A percentile compares a stretch with the other conserved stretches of the same genome.
phyloP scores from a whole-genome alignment of 192 early-diverging fungal genomes.

The Umbelopsis vinacea region DNA sequence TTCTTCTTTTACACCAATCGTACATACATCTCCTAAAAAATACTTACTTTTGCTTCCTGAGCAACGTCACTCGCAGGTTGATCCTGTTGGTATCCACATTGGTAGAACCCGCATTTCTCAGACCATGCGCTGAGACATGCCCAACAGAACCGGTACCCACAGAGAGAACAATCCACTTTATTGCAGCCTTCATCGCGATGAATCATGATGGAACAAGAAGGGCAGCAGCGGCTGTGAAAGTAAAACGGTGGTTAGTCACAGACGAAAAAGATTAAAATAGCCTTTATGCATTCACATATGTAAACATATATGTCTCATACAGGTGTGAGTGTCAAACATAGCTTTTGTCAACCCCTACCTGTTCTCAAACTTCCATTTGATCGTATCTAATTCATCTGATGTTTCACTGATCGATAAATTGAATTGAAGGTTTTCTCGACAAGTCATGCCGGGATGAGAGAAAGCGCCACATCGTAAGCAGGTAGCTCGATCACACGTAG shows the following conservation, averaged over 20 bases:
- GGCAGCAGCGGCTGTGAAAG: slow-evolving; percentile 58
- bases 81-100: slow-evolving; percentile 39
- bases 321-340: too few species aligned
- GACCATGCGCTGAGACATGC: slow-evolving; percentile 59
- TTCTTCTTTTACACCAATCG: too few species aligned
- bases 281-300: too few species aligned
- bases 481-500: slow-evolving; percentile 38
- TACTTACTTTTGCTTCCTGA: slow-evolving; percentile 20
- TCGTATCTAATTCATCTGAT: slow-evolving; percentile 26
- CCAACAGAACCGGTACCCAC: slow-evolving; percentile 73
- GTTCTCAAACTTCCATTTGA: slow-evolving; percentile 47
- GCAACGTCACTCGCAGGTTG: slow-evolving; percentile 2
- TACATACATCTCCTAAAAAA: too few species aligned
- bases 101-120: slow-evolving; percentile 66
- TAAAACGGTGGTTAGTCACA: not conserved
- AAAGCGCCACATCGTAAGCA: slow-evolving; percentile 58
- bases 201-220: slow-evolving; percentile 71
- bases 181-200: slow-evolving; percentile 74
- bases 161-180: slow-evolving; percentile 69
- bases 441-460: slow-evolving; percentile 42
- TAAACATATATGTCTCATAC: too few species aligned
- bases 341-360: too few species aligned
- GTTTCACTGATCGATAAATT: slow-evolving; percentile 19
- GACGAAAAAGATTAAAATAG: too few species aligned
- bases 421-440: slow-evolving; percentile 49